Evolutionary conservation across 257 asterid genomes (phyloP), one percentile per base, ranked within the genome.

Genomic region (Linderniella brevidens): DNA sequence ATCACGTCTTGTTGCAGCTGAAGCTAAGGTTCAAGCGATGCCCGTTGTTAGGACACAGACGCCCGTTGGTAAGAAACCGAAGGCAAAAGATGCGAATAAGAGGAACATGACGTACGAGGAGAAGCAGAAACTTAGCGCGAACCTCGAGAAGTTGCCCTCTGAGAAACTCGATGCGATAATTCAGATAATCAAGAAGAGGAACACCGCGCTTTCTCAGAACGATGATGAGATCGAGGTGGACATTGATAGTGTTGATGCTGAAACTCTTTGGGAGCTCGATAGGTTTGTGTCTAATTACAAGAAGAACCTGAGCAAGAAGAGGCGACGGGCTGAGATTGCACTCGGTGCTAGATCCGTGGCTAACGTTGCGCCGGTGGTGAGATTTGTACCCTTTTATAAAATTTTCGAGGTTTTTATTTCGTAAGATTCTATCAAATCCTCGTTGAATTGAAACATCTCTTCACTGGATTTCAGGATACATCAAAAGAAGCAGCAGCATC

Each of bases 91-190:
- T 68, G 82, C 67, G 19, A 58, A 86, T 55, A 86, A 86, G 66
- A 69, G 96, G 73, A 93, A 83, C 64, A 87, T 87, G 97, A 80
- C 97, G 44, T 73, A 67, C 52, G 95, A 87, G 18, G 97, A 87
- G 79, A 87, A 87, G 66, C 97, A 83, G 65, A 87, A 71, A 58
- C 97, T 87, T 49, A 87, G 95, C 74, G 60, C 75, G 40, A 69
- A 83, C 62, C 95, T 87, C 55, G 93, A 83, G 64, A 66, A 79
- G 50, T 70, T 87, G 58, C 97, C 97, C 57, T 35, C 75, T 0
- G 97, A 87, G 51, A 87, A 87, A 72, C 93, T 87, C 44, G 95
- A 87, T 72, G 76, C 92, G 45, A 72, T 83, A 46, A 68, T 87
- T 66, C 97, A 87, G 77, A 87, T 87, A 64, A 80, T 87, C 58